Evolutionary conservation across 2,329 filamentous ascomycete genomes (phyloP).

Genomic region (Daldinia eschscholtzii): DNA sequence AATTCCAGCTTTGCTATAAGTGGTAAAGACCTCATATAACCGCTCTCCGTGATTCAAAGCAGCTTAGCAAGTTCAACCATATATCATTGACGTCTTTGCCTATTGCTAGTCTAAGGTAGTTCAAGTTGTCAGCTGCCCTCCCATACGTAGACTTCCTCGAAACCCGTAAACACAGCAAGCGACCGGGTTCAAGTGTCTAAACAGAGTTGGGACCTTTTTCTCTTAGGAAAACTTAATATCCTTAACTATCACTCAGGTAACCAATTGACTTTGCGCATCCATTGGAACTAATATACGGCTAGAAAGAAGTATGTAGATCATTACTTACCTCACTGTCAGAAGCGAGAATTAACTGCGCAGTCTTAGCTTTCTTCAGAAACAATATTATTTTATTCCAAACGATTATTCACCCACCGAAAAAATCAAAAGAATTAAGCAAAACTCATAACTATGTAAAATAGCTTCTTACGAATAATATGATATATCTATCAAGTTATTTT

Average conservation of each 20-base stretch:
- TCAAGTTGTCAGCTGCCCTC: not conserved
- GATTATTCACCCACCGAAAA: too few relatives aligned
- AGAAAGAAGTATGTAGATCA: not conserved
- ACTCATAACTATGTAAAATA: too few relatives aligned
- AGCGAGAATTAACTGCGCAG: too few relatives aligned
- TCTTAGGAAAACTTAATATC: not conserved
- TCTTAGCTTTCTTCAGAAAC: too few relatives aligned
- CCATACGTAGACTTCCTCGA: not conserved
- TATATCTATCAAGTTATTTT: too few relatives aligned
- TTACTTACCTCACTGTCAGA: not conserved
- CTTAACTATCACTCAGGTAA: not conserved
- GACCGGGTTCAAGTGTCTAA: constrained; percentile 1
- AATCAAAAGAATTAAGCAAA: too few relatives aligned
- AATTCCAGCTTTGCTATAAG: not conserved
- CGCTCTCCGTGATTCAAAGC: not conserved
- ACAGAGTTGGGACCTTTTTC: not conserved
- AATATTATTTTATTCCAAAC: too few relatives aligned
- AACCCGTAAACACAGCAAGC: not conserved
- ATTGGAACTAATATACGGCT: not conserved
- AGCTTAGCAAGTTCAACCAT: not conserved
- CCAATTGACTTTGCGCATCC: not conserved
- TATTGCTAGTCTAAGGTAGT: not conserved
- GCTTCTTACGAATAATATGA: too few relatives aligned
- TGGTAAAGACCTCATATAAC: not conserved
- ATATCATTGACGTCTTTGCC: not conserved